Evolutionary conservation across 192 early-diverging fungal genomes (phyloP).

Genomic region (Linnemannia exigua): DNA sequence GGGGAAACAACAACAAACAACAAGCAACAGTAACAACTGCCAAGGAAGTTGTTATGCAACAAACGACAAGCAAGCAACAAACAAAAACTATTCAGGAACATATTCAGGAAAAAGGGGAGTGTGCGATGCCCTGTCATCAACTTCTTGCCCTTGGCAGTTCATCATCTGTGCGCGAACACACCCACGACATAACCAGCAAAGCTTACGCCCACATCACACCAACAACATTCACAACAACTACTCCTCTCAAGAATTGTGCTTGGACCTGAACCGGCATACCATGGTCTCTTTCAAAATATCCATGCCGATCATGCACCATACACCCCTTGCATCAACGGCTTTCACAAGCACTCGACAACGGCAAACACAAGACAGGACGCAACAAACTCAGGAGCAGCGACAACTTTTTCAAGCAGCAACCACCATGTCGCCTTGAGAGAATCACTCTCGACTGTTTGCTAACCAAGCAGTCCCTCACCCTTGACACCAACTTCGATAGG

Average conservation of each 20-base stretch:
- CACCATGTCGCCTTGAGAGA: too few species aligned
- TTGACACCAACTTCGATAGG: slow-evolving; percentile 67
- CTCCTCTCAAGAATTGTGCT: background rate
- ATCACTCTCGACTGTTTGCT: background rate
- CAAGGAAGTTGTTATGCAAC: background rate
- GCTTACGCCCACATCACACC: too few species aligned
- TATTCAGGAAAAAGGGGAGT: background rate
- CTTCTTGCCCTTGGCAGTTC: background rate
- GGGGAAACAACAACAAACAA: background rate
- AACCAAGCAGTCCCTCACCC: background rate
- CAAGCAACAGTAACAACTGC: background rate
- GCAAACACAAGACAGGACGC: too few species aligned
- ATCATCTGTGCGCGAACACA: background rate
- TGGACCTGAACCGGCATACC: background rate
- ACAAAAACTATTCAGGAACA: too few species aligned
- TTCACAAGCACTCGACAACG: too few species aligned
- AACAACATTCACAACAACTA: background rate
- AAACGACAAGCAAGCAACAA: background rate
- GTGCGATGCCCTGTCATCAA: background rate
- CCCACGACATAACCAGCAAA: too few species aligned
- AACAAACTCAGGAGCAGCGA: too few species aligned
- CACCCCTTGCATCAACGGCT: background rate
- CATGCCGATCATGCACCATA: background rate
- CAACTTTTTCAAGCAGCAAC: too few species aligned
- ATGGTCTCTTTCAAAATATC: background rate